phyloP scores from a whole-genome alignment of 208 protist genomes.

The Trypanosoma platydactyli region DNA sequence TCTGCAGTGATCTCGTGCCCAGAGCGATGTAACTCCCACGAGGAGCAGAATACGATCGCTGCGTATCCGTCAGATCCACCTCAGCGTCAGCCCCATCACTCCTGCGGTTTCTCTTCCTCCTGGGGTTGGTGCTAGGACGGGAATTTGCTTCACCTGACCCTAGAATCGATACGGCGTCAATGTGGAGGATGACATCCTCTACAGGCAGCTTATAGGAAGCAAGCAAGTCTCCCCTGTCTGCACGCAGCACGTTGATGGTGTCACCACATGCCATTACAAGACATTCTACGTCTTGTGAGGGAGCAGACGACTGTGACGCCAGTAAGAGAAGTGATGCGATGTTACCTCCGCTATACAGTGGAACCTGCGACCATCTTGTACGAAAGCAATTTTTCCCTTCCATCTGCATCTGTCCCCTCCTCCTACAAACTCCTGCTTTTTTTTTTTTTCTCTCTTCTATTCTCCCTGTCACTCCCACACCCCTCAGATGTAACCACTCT shows the following conservation, averaged over 20 bases:
- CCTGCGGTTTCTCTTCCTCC: constrained; percentile 3
- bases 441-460: too few species aligned
- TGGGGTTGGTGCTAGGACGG: neutral
- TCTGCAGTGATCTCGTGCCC: constrained; percentile 75
- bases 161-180: constrained; percentile 74
- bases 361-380: constrained; percentile 75
- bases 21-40: constrained; percentile 76
- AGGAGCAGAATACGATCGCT: neutral
- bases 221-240: constrained; percentile 52
- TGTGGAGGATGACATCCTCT: constrained; percentile 82
- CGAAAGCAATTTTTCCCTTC: constrained; percentile 90
- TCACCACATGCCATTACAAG: constrained; percentile 84
- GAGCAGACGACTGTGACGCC: neutral
- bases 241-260: constrained; percentile 72
- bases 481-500: too few species aligned
- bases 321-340: constrained; percentile 64
- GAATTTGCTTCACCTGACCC: neutral
- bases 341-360: constrained; percentile 86
- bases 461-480: too few species aligned
- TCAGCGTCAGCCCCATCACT: constrained; percentile 4
- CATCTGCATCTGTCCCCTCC: constrained; percentile 35
- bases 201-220: constrained; percentile 75
- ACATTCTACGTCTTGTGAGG: constrained; percentile 34
- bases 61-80: too few species aligned
- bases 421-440: too few species aligned